These are phyloP conservation scores for Pyracantha coccinea DNA, from an alignment of 331 rosid species.

Conservation along the genomic window DNA sequence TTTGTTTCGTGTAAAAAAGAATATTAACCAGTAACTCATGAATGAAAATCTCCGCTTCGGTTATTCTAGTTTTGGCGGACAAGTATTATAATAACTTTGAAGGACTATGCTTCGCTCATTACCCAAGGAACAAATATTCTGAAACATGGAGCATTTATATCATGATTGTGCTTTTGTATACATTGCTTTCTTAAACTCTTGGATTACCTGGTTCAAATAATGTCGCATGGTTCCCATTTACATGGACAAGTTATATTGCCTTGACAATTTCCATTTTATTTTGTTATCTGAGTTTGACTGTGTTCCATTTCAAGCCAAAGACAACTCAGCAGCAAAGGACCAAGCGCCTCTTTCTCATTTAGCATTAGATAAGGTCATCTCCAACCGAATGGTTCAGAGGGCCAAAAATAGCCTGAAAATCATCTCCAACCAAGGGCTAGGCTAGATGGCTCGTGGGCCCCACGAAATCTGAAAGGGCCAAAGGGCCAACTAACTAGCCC, in stretches of 20 bases:
- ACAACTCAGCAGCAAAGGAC: slow-evolving; percentile 21
- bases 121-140: not conserved
- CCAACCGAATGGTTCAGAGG: too few species aligned
- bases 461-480: too few species aligned
- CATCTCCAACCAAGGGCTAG: too few species aligned
- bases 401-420: too few species aligned
- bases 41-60: not conserved
- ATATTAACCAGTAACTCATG: not conserved
- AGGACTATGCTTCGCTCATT: not conserved
- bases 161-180: not conserved
- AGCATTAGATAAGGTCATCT: too few species aligned
- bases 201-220: not conserved
- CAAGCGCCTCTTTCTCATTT: slow-evolving; percentile 40
- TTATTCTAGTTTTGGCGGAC: not conserved
- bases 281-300: not conserved
- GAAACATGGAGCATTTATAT: not conserved
- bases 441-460: too few species aligned
- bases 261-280: not conserved
- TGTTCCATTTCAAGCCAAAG: slow-evolving; percentile 17
- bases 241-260: not conserved
- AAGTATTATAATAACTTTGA: not conserved
- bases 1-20: too few species aligned
- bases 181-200: not conserved
- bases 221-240: not conserved
- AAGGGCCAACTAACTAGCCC: too few species aligned